Conservation (phyloP, 176 grass and related monocot species). For the Elaeis guineensis region DNA sequence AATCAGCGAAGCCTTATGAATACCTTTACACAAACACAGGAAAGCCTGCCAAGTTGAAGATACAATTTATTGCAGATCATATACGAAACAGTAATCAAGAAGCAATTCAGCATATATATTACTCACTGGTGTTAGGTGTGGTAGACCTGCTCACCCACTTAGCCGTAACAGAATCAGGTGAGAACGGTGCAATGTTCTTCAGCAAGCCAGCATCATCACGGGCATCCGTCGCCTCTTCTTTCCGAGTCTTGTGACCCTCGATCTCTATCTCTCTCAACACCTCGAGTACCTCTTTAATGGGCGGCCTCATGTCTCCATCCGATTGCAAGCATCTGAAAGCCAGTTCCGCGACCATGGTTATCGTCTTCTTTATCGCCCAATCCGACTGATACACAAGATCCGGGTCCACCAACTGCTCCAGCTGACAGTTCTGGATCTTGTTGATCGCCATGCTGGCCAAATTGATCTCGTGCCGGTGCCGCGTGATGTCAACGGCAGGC, state of each 20-base stretch:
- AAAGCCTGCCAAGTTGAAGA: too few species aligned
- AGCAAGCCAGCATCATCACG: constrained; percentile 1
- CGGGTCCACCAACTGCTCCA: constrained; percentile 67
- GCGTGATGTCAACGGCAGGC: constrained; percentile 63
- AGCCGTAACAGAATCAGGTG: constrained; percentile 7
- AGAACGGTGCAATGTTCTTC: constrained; percentile 5
- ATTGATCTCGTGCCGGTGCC: constrained; percentile 72
- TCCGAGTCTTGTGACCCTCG: constrained; percentile 1
- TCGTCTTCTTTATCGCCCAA: constrained; percentile 49
- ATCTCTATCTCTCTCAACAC: constrained; percentile 49
- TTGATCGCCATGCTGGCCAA: constrained; percentile 75
- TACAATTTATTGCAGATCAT: too few species aligned
- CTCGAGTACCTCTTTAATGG: constrained; percentile 72
- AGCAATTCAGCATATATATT: too few species aligned
- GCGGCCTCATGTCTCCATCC: constrained; percentile 78
- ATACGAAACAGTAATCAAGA: too few species aligned
- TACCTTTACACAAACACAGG: too few species aligned
- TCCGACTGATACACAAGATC: constrained; percentile 50
- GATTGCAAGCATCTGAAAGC: constrained; percentile 91
- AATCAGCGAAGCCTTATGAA: too few species aligned
- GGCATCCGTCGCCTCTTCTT: background rate
- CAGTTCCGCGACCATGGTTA: constrained; percentile 83
- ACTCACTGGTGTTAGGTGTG: background rate
- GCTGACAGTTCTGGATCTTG: constrained; percentile 59
- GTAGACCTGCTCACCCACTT: constrained; percentile 5